Evolutionary conservation across 805 yeast species (phyloP).

Genomic region (Hanseniaspora pseudoguilliermondii): DNA sequence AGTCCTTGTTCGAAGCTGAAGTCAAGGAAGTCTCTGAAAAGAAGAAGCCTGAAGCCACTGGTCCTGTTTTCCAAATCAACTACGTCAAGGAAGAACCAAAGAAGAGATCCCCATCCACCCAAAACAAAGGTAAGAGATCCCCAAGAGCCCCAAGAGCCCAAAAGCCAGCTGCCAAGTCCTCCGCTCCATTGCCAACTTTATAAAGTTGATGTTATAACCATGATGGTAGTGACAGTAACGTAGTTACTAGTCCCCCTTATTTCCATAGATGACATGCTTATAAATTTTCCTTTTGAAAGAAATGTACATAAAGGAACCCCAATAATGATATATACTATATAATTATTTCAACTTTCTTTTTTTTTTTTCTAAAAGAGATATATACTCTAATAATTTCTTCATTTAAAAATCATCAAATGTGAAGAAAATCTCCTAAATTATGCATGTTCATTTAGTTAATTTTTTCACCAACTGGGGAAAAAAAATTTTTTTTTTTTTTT

Average conservation of each 20-base stretch:
- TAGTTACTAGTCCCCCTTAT: neutral
- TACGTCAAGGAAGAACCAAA: conserved; percentile 10
- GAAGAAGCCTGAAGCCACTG: conserved; percentile 40
- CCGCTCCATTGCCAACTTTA: conserved; percentile 12
- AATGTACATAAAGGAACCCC: too few species aligned
- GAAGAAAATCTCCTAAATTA: too few species aligned
- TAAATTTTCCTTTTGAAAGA: too few species aligned
- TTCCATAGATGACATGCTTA: too few species aligned
- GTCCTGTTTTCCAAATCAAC: conserved; percentile 7
- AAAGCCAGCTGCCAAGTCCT: conserved; percentile 7
- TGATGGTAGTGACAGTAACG: neutral
- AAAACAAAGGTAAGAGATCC: conserved; percentile 7
- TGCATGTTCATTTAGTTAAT: too few species aligned
- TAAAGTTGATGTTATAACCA: neutral
- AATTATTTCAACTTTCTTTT: too few species aligned
- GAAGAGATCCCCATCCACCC: neutral
- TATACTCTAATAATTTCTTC: too few species aligned
- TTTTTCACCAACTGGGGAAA: neutral
- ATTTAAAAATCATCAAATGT: too few species aligned
- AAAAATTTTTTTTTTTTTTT: neutral
- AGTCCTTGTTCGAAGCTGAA: conserved; percentile 51
- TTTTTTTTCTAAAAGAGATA: too few species aligned
- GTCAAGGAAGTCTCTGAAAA: conserved; percentile 50
- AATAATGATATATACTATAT: too few species aligned
- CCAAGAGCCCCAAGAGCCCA: neutral